Evolutionary conservation across 768 basidiomycete species (phyloP).

Genomic region (Tulasnella calospora): DNA sequence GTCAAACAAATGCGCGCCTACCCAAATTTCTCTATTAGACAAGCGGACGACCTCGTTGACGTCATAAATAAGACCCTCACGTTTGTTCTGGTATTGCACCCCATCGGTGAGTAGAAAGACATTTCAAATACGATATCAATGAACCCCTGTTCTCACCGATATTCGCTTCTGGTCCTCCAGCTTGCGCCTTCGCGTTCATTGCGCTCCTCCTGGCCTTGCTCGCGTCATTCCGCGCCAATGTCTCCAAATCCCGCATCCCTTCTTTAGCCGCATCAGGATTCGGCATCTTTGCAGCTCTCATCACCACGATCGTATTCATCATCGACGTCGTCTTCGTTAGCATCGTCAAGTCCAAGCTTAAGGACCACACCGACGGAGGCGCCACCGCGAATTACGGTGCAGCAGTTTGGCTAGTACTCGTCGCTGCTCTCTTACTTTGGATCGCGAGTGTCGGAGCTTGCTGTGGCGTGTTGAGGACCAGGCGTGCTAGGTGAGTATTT

Average conservation of each 20-base stretch:
- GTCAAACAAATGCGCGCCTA: neutral
- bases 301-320: conserved; percentile 50
- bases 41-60: conserved; percentile 39
- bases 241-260: conserved; percentile 34
- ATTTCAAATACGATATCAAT: neutral
- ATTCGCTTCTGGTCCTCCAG: conserved; percentile 33
- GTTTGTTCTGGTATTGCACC: conserved; percentile 51
- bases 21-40: conserved; percentile 31
- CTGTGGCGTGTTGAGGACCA: conserved; percentile 8
- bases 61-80: conserved; percentile 46
- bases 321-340: conserved; percentile 51
- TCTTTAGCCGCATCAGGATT: conserved; percentile 41
- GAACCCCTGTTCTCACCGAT: conserved; percentile 6
- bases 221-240: conserved; percentile 42
- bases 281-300: conserved; percentile 41
- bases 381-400: conserved; percentile 45
- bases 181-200: conserved; percentile 49
- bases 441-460: conserved; percentile 37
- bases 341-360: conserved; percentile 43
- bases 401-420: conserved; percentile 51
- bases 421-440: conserved; percentile 49
- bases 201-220: conserved; percentile 46
- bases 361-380: conserved; percentile 41
- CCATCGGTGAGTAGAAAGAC: conserved; percentile 42
- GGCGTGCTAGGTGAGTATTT: neutral